Percentiles rank a stretch among this genome's conserved stretches.
phyloP scores from a whole-genome alignment of 2,329 filamentous ascomycete genomes.

The Penicillium polonicum region DNA sequence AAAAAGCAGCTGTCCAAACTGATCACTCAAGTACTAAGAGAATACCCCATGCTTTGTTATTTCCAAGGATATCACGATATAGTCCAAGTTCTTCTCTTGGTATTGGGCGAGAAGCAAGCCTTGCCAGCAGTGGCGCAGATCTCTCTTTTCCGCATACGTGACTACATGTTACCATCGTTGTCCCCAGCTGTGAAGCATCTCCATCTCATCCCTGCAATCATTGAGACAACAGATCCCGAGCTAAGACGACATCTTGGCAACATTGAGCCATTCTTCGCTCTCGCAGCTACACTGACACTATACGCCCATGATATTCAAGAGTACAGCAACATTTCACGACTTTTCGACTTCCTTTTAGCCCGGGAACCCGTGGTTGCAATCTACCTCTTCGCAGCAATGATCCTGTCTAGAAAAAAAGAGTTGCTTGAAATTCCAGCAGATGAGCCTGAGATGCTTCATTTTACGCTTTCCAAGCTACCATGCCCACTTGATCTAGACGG shows the following conservation, averaged over 20 bases:
- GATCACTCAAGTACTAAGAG: slow-evolving; percentile 77
- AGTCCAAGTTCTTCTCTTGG: slow-evolving; percentile 88
- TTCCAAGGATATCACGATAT: slow-evolving; percentile 99
- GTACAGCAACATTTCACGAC: slow-evolving; percentile 80
- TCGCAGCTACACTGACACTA: slow-evolving; percentile 90
- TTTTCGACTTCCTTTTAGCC: slow-evolving; percentile 90
- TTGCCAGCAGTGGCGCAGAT: slow-evolving; percentile 71
- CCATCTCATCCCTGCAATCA: slow-evolving; percentile 78
- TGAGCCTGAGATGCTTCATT: slow-evolving; percentile 90
- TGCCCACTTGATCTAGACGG: slow-evolving; percentile 75
- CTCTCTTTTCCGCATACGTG: slow-evolving; percentile 84
- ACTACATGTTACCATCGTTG: slow-evolving; percentile 94
- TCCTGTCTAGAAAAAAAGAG: slow-evolving; percentile 75
- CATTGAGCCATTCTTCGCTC: slow-evolving; percentile 84
- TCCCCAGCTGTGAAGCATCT: slow-evolving; percentile 79
- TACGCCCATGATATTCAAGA: slow-evolving; percentile 95
- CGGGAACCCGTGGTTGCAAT: slow-evolving; percentile 83
- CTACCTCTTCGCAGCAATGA: slow-evolving; percentile 88
- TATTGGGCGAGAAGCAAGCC: slow-evolving; percentile 65
- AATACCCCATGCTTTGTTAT: slow-evolving; percentile 81
- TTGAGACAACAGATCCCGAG: slow-evolving; percentile 67
- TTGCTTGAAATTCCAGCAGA: slow-evolving; percentile 79
- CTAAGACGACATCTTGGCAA: slow-evolving; percentile 73
- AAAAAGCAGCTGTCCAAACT: slow-evolving; percentile 76
- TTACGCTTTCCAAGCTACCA: slow-evolving; percentile 82